Evolutionary conservation across 2,329 filamentous ascomycete genomes (phyloP).

Genomic region (Myotisia sp.): DNA sequence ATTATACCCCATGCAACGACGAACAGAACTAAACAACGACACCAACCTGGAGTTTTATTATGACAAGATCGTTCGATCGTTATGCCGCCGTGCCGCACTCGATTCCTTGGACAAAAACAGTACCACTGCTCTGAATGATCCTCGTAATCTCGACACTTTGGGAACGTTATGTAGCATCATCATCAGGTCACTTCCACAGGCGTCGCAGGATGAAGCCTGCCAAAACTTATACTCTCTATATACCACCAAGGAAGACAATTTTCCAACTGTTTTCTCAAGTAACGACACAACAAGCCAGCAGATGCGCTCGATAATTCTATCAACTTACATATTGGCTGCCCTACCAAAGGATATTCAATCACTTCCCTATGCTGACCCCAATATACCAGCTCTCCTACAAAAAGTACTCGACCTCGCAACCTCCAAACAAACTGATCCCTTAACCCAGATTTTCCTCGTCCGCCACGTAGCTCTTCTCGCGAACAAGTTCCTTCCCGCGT

Average conservation of each 20-base stretch:
- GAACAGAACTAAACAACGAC: slow-evolving; percentile 32
- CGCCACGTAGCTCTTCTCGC: slow-evolving; percentile 29
- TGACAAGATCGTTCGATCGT: slow-evolving; percentile 36
- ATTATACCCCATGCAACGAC: slow-evolving; percentile 43
- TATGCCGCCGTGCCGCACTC: slow-evolving; percentile 28
- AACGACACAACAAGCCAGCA: slow-evolving; percentile 20
- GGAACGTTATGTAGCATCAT: slow-evolving; percentile 48
- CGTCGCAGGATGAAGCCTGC: slow-evolving; percentile 39
- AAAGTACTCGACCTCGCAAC: slow-evolving; percentile 24
- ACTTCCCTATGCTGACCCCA: slow-evolving; percentile 20
- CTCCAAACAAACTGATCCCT: slow-evolving; percentile 18
- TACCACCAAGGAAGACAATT: slow-evolving; percentile 22
- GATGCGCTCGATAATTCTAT: slow-evolving; percentile 39
- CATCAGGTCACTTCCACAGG: slow-evolving; percentile 38
- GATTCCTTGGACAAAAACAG: slow-evolving; percentile 21
- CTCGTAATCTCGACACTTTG: slow-evolving; percentile 43
- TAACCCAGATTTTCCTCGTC: slow-evolving; percentile 28
- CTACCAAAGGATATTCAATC: slow-evolving; percentile 27
- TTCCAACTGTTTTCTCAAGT: slow-evolving; percentile 22
- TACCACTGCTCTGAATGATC: slow-evolving; percentile 34
- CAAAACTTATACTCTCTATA: slow-evolving; percentile 43
- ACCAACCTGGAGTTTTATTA: slow-evolving; percentile 34
- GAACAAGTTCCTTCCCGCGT: slow-evolving; percentile 29
- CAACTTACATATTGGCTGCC: slow-evolving; percentile 43
- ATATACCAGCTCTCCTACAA: slow-evolving; percentile 23